Conservation (phyloP, 352 stramenopile genomes). For the Pythium myriotylum region DNA sequence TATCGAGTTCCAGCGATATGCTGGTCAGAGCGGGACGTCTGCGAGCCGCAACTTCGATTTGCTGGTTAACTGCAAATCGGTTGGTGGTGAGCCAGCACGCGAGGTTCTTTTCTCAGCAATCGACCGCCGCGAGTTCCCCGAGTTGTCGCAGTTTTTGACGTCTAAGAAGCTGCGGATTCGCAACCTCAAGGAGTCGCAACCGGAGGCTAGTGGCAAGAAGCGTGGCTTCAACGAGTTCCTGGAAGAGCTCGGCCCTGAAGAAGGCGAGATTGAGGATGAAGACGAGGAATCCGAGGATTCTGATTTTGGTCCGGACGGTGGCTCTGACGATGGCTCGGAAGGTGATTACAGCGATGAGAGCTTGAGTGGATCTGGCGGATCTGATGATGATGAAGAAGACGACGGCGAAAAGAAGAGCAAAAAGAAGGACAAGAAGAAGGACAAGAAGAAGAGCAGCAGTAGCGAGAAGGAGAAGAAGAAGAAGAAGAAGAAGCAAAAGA, state of each 20-base stretch:
- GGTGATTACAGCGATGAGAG: constrained; percentile 88
- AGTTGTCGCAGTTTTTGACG: constrained; percentile 95
- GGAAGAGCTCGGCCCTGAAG: constrained; percentile 70
- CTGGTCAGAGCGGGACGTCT: constrained; percentile 81
- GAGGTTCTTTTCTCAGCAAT: constrained; percentile 97
- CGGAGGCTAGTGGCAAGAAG: constrained; percentile 59
- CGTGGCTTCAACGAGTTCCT: constrained; percentile 83
- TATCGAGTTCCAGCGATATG: constrained; percentile 98
- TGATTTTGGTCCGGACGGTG: constrained; percentile 90
- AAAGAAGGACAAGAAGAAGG: constrained; percentile 56
- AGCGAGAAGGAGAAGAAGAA: constrained; percentile 18
- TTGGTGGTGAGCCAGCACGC: constrained; percentile 75
- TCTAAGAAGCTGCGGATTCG: constrained; percentile 94
- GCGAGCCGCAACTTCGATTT: constrained; percentile 97
- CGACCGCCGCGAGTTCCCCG: constrained; percentile 94
- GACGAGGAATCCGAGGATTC: constrained; percentile 92
- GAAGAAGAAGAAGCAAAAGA: constrained; percentile 33
- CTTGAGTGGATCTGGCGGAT: constrained; percentile 51
- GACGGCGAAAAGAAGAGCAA: constrained; percentile 63
- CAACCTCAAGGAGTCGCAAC: constrained; percentile 90
- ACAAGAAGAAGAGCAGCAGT: constrained; percentile 70
- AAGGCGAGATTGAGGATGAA: constrained; percentile 90
- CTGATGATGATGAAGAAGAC: constrained; percentile 76
- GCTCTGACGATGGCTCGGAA: constrained; percentile 45
- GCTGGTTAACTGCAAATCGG: constrained; percentile 90